These are phyloP conservation scores for Melastoma candidum DNA, from an alignment of 441 rosid species.

Conservation along the genomic window DNA sequence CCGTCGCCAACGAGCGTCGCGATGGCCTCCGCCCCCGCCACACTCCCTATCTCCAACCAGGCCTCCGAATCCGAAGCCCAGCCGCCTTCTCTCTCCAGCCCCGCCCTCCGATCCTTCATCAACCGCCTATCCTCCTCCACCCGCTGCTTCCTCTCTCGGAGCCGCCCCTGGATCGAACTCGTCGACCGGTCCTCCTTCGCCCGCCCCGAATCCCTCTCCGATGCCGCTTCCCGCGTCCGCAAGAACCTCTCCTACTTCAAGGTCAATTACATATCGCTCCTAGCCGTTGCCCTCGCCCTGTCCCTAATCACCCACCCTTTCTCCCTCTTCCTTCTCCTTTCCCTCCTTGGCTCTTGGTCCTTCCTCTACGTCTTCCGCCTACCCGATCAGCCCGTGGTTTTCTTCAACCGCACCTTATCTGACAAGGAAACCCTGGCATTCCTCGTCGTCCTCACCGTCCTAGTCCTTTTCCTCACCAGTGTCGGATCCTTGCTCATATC, in stretches of 20 bases:
- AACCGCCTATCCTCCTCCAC: slow-evolving; percentile 43
- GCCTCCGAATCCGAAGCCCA: slow-evolving; percentile 23
- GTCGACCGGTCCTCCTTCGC: slow-evolving; percentile 43
- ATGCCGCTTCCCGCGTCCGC: slow-evolving; percentile 59
- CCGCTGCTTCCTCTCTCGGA: slow-evolving; percentile 51
- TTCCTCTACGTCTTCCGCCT: slow-evolving; percentile 21
- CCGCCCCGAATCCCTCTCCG: slow-evolving; percentile 50
- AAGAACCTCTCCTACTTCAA: slow-evolving; percentile 52
- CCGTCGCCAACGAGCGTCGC: too few relatives aligned
- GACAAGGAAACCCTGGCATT: slow-evolving; percentile 59
- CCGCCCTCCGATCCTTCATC: slow-evolving; percentile 48
- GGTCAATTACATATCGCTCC: slow-evolving; percentile 51
- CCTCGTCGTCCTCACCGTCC: slow-evolving; percentile 36
- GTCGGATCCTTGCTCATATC: slow-evolving; percentile 64
- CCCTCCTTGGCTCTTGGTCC: slow-evolving; percentile 46
- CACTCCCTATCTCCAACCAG: neutral
- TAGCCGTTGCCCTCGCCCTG: slow-evolving; percentile 45
- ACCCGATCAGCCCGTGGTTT: slow-evolving; percentile 50
- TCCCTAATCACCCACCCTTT: slow-evolving; percentile 55
- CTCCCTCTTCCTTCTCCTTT: slow-evolving; percentile 48
- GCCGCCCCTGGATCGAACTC: slow-evolving; percentile 62
- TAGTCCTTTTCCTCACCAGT: slow-evolving; percentile 61
- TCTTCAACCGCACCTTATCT: slow-evolving; percentile 49
- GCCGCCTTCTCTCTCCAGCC: slow-evolving; percentile 36
- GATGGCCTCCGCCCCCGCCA: too few relatives aligned